Conservation (phyloP, 2,329 filamentous ascomycete genomes). For the Dothideomycetes sp. region DNA sequence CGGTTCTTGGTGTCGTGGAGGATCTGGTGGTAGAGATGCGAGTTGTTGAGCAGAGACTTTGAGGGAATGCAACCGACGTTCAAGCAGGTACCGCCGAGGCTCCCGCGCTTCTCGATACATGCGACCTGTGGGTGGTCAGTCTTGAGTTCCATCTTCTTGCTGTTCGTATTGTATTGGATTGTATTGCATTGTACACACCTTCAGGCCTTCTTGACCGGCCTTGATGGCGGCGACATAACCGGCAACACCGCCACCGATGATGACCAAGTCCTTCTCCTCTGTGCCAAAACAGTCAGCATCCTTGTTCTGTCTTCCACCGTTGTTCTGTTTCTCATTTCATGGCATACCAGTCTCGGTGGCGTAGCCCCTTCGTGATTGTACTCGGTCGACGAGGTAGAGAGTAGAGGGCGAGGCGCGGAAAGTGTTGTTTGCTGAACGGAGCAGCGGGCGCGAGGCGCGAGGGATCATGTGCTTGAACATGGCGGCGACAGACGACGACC, state of each 20-base stretch:
- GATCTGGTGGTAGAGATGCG: conserved; percentile 93
- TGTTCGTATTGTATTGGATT: background rate
- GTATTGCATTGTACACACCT: conserved; percentile 47
- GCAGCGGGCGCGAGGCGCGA: conserved; percentile 16
- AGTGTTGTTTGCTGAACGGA: conserved; percentile 17
- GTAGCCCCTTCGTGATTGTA: conserved; percentile 48
- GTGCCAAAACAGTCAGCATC: conserved; percentile 16
- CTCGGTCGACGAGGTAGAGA: conserved; percentile 41
- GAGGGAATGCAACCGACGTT: conserved; percentile 99
- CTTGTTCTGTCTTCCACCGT: conserved; percentile 8
- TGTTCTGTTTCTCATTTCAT: conserved; percentile 19
- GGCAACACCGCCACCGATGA: conserved; percentile 95
- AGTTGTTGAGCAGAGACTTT: conserved; percentile 99
- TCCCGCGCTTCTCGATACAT: conserved; percentile 96
- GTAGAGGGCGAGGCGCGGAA: conserved; percentile 26
- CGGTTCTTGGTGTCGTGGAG: conserved; percentile 94
- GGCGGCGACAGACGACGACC: background rate
- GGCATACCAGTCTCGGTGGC: conserved; percentile 44
- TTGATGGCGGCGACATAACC: conserved; percentile 99
- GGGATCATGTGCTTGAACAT: conserved; percentile 19
- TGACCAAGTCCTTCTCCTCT: conserved; percentile 94
- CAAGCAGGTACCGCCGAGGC: conserved; percentile 90
- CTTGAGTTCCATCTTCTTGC: conserved; percentile 12
- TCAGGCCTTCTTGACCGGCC: conserved; percentile 92
- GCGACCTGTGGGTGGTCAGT: conserved; percentile 56